Conservation (phyloP, 441 rosid genomes). For the Populus hybrid region DNA sequence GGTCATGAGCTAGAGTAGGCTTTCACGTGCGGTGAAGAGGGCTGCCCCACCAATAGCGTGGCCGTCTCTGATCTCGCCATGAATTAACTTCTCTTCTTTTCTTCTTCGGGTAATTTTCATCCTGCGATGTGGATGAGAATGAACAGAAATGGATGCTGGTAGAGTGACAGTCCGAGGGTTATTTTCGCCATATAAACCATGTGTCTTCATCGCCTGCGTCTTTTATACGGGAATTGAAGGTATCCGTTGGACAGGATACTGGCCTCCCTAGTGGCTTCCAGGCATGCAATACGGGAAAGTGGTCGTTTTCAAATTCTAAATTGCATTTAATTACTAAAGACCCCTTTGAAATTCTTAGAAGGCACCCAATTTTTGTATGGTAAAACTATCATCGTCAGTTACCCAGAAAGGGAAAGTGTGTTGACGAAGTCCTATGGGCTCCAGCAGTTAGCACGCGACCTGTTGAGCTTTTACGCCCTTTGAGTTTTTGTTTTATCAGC, state of each 20-base stretch:
- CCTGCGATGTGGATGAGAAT: not conserved
- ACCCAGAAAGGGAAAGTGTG: not conserved
- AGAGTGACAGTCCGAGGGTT: not conserved
- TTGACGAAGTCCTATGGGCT: not conserved
- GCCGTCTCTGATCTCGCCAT: not conserved
- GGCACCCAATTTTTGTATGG: not conserved
- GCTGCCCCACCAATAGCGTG: not conserved
- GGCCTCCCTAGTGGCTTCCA: not conserved
- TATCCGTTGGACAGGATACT: not conserved
- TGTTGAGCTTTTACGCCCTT: not conserved
- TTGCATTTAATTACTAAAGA: not conserved
- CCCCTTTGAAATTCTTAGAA: not conserved
- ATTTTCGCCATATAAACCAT: not conserved
- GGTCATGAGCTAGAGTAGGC: constrained; percentile 3
- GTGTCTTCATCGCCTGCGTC: not conserved
- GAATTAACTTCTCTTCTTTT: not conserved
- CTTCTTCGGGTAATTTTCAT: not conserved
- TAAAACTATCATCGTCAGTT: not conserved
- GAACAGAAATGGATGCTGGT: not conserved
- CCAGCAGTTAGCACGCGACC: not conserved
- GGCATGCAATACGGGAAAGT: not conserved
- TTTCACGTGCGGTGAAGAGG: constrained; percentile 24
- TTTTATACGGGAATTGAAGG: not conserved
- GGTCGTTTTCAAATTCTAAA: not conserved
- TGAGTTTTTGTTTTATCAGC: not conserved